Evolutionary conservation across 441 rosid species (phyloP), one percentile per base, ranked within the genome.

Genomic region (Raphanus hybrid): DNA sequence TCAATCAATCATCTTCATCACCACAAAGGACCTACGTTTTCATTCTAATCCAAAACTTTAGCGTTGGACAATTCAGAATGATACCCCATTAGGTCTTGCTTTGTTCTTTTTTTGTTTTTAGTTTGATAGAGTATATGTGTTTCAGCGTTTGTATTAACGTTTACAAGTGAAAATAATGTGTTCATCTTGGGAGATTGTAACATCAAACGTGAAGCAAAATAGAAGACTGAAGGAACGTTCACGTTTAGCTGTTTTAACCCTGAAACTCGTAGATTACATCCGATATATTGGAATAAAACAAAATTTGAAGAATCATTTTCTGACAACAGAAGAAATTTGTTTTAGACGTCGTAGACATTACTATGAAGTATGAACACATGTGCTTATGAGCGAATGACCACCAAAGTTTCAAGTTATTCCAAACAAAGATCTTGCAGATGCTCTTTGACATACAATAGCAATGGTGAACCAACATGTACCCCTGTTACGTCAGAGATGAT

Each of bases 11-110:
- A 71, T 71, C 62, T 32, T 78, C 73, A 71, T 27, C 50, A 34
- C 29, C 73, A 20, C 58, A 64, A 64, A 27, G 68, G 76, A 65
- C 72, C 68, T 45, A 65, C 72, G 37, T 12, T 65, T 77, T 77
- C 68, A 78, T 72, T 15, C 64, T 73, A 78, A 78, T 78, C 77
- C 69, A 37, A 61, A 59, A 65, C 77, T 72, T 72, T 72, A 60
- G 48, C 69, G 35, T 60, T 67, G 39, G 64, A 58, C 76, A 65
- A 58, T 58, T 65, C 59, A 67, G 39, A 72, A 66, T 66, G 32
- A 35, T 35, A 74, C 18, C 59, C 35, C 78, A 57, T 75, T 67
- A 58, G 64, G 58, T 65, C 20, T 73, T 37, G 57, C 27, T 74
- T 60, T 58, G 62, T 63, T 12, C n/a, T 26, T 27, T 5, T 4